Evolutionary conservation across 352 stramenopile genomes (phyloP).

Genomic region (Globisporangium emineosum): DNA sequence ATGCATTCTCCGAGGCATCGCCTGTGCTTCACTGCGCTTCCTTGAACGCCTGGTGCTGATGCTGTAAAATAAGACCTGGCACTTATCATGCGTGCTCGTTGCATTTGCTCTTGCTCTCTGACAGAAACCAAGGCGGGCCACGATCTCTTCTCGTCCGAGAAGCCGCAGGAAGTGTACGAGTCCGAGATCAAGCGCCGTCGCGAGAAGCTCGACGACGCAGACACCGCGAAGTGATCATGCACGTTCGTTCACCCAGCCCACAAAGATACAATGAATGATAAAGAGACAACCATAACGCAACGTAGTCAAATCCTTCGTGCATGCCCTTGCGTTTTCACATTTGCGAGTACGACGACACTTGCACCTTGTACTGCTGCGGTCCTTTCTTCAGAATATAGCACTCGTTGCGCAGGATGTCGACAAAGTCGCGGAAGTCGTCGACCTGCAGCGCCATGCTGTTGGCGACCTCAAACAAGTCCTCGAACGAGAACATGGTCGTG

Average conservation of each 20-base stretch:
- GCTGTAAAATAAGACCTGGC: too few species aligned
- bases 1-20: background rate
- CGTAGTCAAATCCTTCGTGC: background rate
- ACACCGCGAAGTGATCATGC: slow-evolving; percentile 22
- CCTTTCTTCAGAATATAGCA: slow-evolving; percentile 86
- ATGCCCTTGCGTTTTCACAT: slow-evolving; percentile 1
- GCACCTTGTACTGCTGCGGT: slow-evolving; percentile 73
- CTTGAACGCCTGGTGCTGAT: background rate
- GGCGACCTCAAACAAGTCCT: slow-evolving; percentile 69
- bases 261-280: background rate
- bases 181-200: slow-evolving; percentile 62
- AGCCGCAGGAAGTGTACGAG: slow-evolving; percentile 76
- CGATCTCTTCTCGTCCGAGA: slow-evolving; percentile 84
- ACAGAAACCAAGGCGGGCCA: slow-evolving; percentile 76
- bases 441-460: slow-evolving; percentile 73
- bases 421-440: slow-evolving; percentile 80
- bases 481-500: slow-evolving; percentile 69
- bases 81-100: slow-evolving; percentile 2
- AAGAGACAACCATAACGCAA: background rate
- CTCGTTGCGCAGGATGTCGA: slow-evolving; percentile 85
- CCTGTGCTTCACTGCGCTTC: background rate
- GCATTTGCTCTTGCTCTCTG: slow-evolving; percentile 5
- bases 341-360: slow-evolving; percentile 50
- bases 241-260: background rate
- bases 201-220: slow-evolving; percentile 53